Evolutionary conservation across 192 early-diverging fungal genomes (phyloP).

Genomic region (Endogone sp.): DNA sequence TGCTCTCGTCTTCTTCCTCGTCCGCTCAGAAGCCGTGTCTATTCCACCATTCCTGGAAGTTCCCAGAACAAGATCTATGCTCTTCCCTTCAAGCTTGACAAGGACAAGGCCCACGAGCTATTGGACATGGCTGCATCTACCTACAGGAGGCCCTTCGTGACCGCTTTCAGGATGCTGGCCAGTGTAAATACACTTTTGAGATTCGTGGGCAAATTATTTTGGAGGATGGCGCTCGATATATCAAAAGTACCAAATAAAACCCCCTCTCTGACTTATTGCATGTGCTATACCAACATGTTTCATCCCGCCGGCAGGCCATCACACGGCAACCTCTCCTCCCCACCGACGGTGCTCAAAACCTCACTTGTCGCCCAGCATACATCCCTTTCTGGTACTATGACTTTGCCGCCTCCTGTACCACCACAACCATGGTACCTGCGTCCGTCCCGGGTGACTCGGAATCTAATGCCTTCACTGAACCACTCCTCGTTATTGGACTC

Average conservation of each 20-base stretch:
- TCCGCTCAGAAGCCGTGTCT: background rate
- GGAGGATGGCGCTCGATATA: background rate
- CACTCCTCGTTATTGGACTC: conserved; percentile 15
- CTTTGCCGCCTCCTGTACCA: conserved; percentile 11
- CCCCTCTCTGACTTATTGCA: too few species aligned
- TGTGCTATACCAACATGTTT: background rate
- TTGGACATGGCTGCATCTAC: conserved; percentile 19
- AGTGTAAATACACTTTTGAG: conserved; percentile 10
- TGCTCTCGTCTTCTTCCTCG: background rate
- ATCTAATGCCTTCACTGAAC: background rate
- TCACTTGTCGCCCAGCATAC: conserved; percentile 21
- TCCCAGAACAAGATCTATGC: conserved; percentile 25
- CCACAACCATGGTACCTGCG: background rate
- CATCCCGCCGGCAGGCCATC: conserved; percentile 7
- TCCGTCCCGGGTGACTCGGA: background rate
- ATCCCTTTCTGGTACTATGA: conserved; percentile 31
- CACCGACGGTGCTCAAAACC: conserved; percentile 9
- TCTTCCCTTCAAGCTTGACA: conserved; percentile 24
- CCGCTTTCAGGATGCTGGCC: conserved; percentile 25
- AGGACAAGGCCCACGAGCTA: conserved; percentile 14
- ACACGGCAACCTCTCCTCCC: conserved; percentile 14
- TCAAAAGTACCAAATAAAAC: too few species aligned
- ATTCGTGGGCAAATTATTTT: background rate
- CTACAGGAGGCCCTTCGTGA: conserved; percentile 14
- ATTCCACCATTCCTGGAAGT: background rate